A percentile compares a stretch with the other conserved stretches of the same genome.
Conservation (phyloP, 2,329 filamentous ascomycete species). For the Colletotrichum sp. region DNA sequence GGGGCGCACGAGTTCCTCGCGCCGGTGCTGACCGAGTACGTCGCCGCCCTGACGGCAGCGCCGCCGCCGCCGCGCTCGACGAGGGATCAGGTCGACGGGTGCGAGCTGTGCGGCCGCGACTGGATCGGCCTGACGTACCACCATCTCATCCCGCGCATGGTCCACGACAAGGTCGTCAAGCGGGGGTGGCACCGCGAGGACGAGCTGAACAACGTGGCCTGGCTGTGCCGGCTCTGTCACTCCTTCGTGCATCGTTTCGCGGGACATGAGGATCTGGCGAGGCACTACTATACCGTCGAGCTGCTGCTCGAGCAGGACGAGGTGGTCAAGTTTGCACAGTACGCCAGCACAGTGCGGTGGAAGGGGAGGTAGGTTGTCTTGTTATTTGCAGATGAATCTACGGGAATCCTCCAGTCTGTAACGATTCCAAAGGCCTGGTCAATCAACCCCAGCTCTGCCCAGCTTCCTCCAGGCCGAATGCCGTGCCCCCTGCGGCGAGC, state of each 20-base stretch:
- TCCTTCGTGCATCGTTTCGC: constrained; percentile 79
- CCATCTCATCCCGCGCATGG: constrained; percentile 80
- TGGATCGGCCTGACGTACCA: constrained; percentile 84
- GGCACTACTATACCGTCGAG: constrained; percentile 75
- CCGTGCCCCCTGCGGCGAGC: not conserved
- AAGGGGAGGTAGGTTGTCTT: constrained; percentile 49
- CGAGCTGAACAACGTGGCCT: constrained; percentile 80
- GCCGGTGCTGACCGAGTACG: constrained; percentile 68
- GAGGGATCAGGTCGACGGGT: constrained; percentile 55
- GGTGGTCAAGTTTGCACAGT: constrained; percentile 72
- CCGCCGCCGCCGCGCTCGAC: constrained; percentile 69
- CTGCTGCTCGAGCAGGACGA: constrained; percentile 72
- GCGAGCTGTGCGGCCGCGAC: constrained; percentile 78
- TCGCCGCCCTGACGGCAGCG: constrained; percentile 59
- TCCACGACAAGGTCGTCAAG: constrained; percentile 78
- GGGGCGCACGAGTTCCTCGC: constrained; percentile 59
- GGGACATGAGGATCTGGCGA: constrained; percentile 78
- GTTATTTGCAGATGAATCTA: not conserved
- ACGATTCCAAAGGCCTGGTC: not conserved
- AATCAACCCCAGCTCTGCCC: not conserved
- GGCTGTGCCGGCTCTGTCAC: constrained; percentile 86
- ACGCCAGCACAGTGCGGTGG: constrained; percentile 78
- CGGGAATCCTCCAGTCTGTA: not conserved
- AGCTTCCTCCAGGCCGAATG: not conserved
- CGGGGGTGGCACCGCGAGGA: constrained; percentile 80